phyloP scores from a whole-genome alignment of 2,329 filamentous ascomycete genomes.

The Lomentospora prolificans region DNA sequence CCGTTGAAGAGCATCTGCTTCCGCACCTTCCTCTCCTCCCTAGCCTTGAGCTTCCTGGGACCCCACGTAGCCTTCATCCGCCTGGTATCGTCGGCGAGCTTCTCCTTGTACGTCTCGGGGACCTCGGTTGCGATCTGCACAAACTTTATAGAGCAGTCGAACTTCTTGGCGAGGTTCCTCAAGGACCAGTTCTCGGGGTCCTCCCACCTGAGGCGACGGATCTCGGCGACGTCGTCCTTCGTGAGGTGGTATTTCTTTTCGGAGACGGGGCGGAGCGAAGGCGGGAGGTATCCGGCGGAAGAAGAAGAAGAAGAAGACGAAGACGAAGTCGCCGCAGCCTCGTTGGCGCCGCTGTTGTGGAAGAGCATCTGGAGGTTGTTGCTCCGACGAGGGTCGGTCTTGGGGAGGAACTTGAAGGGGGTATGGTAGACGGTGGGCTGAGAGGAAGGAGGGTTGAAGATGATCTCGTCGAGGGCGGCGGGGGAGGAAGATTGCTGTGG shows the following conservation, averaged over 20 bases:
- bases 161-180: constrained; percentile 40
- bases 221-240: constrained; percentile 47
- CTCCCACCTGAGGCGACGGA: constrained; percentile 40
- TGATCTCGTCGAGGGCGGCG: constrained; percentile 25
- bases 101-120: constrained; percentile 34
- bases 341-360: constrained; percentile 17
- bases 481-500: constrained; percentile 18
- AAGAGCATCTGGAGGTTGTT: constrained; percentile 37
- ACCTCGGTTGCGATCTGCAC: constrained; percentile 48
- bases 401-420: constrained; percentile 57
- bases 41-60: constrained; percentile 40
- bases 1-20: constrained; percentile 41
- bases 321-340: no score
- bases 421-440: constrained; percentile 51
- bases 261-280: constrained; percentile 15
- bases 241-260: constrained; percentile 39
- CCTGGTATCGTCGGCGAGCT: constrained; percentile 34
- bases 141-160: constrained; percentile 45
- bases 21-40: constrained; percentile 45
- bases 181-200: constrained; percentile 50
- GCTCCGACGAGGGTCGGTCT: constrained; percentile 41
- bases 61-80: constrained; percentile 48
- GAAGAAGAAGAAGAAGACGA: constrained; percentile 9
- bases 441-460: constrained; percentile 48
- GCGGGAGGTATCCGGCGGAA: constrained; percentile 21